Percentiles rank a stretch among this genome's conserved stretches.
Conservation (phyloP, 2,329 filamentous ascomycete genomes). For the Fusarium sp. region DNA sequence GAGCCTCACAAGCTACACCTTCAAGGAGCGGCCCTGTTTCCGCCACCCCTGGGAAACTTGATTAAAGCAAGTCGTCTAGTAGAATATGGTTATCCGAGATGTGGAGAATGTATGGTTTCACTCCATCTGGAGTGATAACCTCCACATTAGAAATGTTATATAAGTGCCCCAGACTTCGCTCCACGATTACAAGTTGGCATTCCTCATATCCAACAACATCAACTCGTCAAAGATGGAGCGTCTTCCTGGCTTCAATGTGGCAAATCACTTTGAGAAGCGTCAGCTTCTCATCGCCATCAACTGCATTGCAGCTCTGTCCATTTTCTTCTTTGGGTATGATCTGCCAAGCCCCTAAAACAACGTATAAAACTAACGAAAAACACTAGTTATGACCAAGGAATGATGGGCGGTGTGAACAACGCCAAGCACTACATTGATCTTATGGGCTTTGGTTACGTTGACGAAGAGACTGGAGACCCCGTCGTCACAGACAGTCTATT, state of each 20-base stretch:
- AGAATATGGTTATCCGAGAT: slow-evolving; percentile 6
- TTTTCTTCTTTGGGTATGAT: slow-evolving; percentile 41
- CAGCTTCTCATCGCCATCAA: slow-evolving; percentile 40
- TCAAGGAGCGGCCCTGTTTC: slow-evolving; percentile 1
- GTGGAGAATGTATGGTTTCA: slow-evolving; percentile 4
- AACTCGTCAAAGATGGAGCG: slow-evolving; percentile 15
- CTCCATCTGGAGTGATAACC: background rate
- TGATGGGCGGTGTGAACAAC: slow-evolving; percentile 39
- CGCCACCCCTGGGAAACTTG: background rate
- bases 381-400: slow-evolving; percentile 23
- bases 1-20: slow-evolving; percentile 11
- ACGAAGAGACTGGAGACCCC: slow-evolving; percentile 26
- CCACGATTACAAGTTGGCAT: background rate
- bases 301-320: slow-evolving; percentile 35
- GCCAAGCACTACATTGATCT: slow-evolving; percentile 30
- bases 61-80: background rate
- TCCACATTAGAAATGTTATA: slow-evolving; percentile 17
- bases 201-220: background rate
- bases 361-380: background rate
- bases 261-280: slow-evolving; percentile 38
- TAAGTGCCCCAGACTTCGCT: slow-evolving; percentile 7
- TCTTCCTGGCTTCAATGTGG: slow-evolving; percentile 30
- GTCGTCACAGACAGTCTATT: slow-evolving; percentile 33
- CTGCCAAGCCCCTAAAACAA: background rate
- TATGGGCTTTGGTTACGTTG: slow-evolving; percentile 39